Percentiles rank a stretch among this genome's conserved stretches.
Evolutionary conservation across 2,329 filamentous ascomycete species (phyloP).

Genomic region (Ophiostoma ips): DNA sequence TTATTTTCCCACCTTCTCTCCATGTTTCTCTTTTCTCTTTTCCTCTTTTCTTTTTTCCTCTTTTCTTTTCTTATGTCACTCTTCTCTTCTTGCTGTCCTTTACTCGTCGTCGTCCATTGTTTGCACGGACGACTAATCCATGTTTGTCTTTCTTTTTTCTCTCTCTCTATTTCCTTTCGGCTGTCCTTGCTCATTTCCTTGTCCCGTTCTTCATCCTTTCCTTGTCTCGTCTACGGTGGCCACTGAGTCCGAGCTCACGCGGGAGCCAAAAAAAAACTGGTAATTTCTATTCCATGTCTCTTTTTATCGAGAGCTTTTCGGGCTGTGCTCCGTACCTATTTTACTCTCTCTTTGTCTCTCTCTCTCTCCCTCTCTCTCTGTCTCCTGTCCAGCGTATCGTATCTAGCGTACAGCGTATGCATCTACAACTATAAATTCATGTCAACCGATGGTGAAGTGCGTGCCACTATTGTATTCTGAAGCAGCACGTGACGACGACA

Average conservation of each 20-base stretch:
- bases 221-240: not conserved
- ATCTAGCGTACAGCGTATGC: not conserved
- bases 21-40: conserved; percentile 6
- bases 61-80: not conserved
- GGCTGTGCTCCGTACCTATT: not conserved
- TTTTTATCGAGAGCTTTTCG: not conserved
- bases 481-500: no score
- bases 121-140: no score
- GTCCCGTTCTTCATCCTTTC: not conserved
- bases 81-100: no score
- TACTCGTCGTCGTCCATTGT: no score
- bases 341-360: not conserved
- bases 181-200: not conserved
- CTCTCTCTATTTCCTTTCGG: not conserved
- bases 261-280: not conserved
- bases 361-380: not conserved
- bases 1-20: no score
- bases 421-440: no score
- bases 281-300: not conserved
- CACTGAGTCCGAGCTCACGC: conserved; percentile 1
- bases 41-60: not conserved
- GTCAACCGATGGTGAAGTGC: not conserved
- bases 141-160: not conserved
- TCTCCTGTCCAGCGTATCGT: not conserved
- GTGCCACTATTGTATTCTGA: not conserved